Percentiles rank a stretch among this genome's conserved stretches.
Conservation (phyloP, 2,329 filamentous ascomycete genomes). For the Aquanectria penicillioides region DNA sequence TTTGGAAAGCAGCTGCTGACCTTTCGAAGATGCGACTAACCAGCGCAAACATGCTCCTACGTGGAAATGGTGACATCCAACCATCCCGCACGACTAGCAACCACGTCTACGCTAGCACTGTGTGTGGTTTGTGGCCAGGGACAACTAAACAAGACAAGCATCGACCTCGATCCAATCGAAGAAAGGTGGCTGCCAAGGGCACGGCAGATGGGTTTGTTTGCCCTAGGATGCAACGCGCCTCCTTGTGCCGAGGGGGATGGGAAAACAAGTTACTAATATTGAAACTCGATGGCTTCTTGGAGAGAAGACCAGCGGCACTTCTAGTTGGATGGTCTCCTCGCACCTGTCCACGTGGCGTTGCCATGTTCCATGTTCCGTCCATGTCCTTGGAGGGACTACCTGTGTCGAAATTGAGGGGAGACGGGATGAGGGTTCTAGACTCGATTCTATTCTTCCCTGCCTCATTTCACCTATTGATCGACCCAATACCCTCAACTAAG, state of each 20-base stretch:
- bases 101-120: neutral
- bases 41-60: no score
- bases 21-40: neutral
- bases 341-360: neutral
- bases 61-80: conserved; percentile 4
- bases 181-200: conserved; percentile 1
- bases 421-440: neutral
- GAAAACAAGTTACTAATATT: no score
- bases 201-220: neutral
- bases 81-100: no score
- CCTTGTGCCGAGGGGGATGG: neutral
- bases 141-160: neutral
- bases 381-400: no score
- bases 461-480: neutral
- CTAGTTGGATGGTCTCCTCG: neutral
- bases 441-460: neutral
- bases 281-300: conserved; percentile 10
- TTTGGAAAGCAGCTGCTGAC: neutral
- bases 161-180: neutral
- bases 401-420: neutral
- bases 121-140: neutral
- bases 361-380: no score
- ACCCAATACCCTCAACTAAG: neutral
- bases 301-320: neutral
- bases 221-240: neutral